A percentile compares a stretch with the other conserved stretches of the same genome.
Evolutionary conservation across 495 filamentous ascomycete genomes (phyloP).

Genomic region (Lophiotrema nucula): DNA sequence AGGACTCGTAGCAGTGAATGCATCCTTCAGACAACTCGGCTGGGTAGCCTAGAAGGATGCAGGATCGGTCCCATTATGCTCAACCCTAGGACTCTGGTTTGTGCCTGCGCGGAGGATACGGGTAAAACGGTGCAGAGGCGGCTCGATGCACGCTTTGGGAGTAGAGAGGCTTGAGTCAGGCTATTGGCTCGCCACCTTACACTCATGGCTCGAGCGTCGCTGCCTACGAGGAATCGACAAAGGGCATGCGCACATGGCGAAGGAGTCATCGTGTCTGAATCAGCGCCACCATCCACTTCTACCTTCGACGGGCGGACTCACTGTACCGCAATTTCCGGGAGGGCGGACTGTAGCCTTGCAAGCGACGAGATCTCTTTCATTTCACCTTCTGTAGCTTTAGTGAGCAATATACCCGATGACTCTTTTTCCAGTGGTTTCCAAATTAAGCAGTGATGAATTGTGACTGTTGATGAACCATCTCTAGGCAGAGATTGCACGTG

Average conservation of each 20-base stretch:
- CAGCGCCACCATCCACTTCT: conserved; percentile 22
- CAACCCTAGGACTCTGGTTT: conserved; percentile 32
- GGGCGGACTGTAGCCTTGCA: conserved; percentile 25
- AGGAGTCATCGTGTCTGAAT: conserved; percentile 27
- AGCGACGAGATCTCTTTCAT: not conserved
- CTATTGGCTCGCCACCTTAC: conserved; percentile 25
- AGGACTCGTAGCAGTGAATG: conserved; percentile 34
- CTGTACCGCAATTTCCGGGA: conserved; percentile 30
- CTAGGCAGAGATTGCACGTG: no score
- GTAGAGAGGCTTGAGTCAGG: conserved; percentile 17
- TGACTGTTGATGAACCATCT: no score
- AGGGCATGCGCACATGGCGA: conserved; percentile 28
- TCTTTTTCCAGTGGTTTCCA: no score
- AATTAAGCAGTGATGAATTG: no score
- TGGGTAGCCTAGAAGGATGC: conserved; percentile 19
- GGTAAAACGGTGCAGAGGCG: conserved; percentile 25
- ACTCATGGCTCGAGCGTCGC: conserved; percentile 32
- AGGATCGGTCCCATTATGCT: conserved; percentile 30
- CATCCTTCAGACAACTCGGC: conserved; percentile 25
- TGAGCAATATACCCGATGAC: conserved; percentile 24
- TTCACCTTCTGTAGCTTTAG: not conserved
- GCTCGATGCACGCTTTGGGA: conserved; percentile 37
- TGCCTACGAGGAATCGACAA: conserved; percentile 21
- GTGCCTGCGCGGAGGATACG: conserved; percentile 30
- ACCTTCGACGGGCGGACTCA: conserved; percentile 28